Conservation (phyloP, 1,139 yeast genomes). For the Blastobotrys persicus region DNA sequence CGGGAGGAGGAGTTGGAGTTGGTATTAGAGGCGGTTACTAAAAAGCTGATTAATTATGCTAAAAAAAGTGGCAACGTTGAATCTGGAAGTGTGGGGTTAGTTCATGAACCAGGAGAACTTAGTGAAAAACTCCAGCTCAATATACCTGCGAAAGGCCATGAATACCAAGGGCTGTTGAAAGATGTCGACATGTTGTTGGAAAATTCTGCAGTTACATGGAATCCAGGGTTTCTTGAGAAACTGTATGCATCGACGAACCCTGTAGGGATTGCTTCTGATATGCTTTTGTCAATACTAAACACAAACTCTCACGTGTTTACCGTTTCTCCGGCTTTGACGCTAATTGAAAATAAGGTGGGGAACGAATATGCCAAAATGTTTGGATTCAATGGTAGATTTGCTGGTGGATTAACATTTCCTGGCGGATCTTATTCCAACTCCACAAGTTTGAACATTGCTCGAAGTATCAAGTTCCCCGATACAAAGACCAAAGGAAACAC, state of each 20-base stretch:
- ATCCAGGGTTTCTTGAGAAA: slow-evolving; percentile 81
- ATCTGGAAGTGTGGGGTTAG: slow-evolving; percentile 38
- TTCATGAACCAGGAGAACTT: slow-evolving; percentile 40
- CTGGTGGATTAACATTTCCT: slow-evolving; percentile 83
- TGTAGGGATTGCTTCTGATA: slow-evolving; percentile 73
- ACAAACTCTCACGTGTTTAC: slow-evolving; percentile 86
- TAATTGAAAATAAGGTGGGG: slow-evolving; percentile 69
- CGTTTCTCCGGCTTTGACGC: slow-evolving; percentile 77
- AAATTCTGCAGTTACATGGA: slow-evolving; percentile 83
- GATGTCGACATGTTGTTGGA: slow-evolving; percentile 58
- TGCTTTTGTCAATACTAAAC: slow-evolving; percentile 66
- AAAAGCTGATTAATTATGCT: slow-evolving; percentile 42
- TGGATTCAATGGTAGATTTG: slow-evolving; percentile 51
- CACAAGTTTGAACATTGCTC: slow-evolving; percentile 75
- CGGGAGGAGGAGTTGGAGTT: slow-evolving; percentile 46
- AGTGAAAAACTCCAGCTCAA: slow-evolving; percentile 31
- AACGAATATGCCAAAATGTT: slow-evolving; percentile 66
- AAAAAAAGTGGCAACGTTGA: slow-evolving; percentile 38
- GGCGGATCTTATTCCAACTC: slow-evolving; percentile 90
- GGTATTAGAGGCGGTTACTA: slow-evolving; percentile 42
- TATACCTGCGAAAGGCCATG: slow-evolving; percentile 40
- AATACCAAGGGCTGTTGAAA: slow-evolving; percentile 44
- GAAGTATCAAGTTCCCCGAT: slow-evolving; percentile 64
- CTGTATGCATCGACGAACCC: slow-evolving; percentile 83
- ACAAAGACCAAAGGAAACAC: slow-evolving; percentile 64